phyloP scores from a whole-genome alignment of 139 green algal genomes.

The Tetradesmus obliquus region DNA sequence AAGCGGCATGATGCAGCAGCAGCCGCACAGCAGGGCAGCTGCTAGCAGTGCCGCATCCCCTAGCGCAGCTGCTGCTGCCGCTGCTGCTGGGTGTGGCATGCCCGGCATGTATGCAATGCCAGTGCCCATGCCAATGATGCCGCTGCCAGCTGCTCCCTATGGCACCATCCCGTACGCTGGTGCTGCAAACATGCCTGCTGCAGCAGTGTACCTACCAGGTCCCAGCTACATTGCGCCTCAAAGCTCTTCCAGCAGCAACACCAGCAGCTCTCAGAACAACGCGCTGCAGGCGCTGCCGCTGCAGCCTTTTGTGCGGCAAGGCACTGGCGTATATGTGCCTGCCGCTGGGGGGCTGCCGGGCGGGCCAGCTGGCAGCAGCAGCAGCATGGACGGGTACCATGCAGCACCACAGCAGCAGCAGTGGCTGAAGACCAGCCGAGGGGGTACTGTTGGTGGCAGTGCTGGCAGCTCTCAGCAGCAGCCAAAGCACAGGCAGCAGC shows the following conservation, averaged over 20 bases:
- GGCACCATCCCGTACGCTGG: too few species aligned
- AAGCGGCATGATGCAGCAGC: neutral
- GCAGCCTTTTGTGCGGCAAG: neutral
- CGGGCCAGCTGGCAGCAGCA: neutral
- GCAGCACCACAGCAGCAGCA: neutral
- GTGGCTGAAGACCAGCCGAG: neutral
- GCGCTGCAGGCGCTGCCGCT: neutral
- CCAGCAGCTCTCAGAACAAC: too few species aligned
- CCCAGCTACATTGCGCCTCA: too few species aligned
- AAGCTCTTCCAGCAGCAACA: too few species aligned
- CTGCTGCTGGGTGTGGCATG: neutral
- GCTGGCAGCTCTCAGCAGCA: neutral
- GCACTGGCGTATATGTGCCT: neutral
- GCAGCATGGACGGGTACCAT: neutral
- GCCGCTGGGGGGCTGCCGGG: neutral
- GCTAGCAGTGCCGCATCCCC: neutral
- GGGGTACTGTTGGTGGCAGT: too few species aligned
- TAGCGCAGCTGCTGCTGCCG: neutral
- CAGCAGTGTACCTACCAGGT: neutral
- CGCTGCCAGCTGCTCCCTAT: neutral
- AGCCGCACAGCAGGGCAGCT: neutral
- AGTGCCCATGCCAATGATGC: neutral
- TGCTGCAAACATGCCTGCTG: neutral
- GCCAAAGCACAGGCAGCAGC: neutral
- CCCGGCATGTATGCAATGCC: neutral